Evolutionary conservation across 306 rosid species (phyloP).

Genomic region (Vicia faba): DNA sequence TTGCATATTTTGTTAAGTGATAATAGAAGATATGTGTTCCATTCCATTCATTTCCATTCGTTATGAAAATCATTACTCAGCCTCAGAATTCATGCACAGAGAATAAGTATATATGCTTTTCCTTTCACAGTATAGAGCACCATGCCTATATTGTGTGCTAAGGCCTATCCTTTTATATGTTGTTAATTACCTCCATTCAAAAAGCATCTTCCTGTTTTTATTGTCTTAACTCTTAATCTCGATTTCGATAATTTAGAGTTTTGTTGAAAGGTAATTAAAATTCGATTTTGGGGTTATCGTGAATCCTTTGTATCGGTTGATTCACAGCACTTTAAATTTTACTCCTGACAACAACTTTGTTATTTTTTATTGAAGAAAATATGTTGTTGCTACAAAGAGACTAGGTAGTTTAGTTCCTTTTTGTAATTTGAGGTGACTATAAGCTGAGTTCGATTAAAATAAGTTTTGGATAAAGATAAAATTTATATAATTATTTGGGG

Average conservation of each 20-base stretch:
- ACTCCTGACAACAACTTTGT: no score
- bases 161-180: constrained; percentile 8
- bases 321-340: background rate
- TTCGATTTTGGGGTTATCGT: background rate
- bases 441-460: background rate
- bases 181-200: constrained; percentile 16
- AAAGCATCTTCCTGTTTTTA: background rate
- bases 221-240: no score
- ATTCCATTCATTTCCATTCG: constrained; percentile 4
- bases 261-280: background rate
- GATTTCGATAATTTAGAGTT: background rate
- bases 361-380: no score
- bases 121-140: constrained; percentile 34
- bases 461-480: background rate
- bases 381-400: no score
- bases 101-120: constrained; percentile 39
- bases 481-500: background rate
- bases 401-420: background rate
- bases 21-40: background rate
- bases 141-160: constrained; percentile 1
- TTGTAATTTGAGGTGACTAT: background rate
- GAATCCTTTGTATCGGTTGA: background rate
- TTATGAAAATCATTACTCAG: constrained; percentile 23
- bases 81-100: constrained; percentile 12
- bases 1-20: constrained; percentile 9